These are phyloP conservation scores for Mangifera indica DNA, from an alignment of 345 rosid species.

Conservation along the genomic window DNA sequence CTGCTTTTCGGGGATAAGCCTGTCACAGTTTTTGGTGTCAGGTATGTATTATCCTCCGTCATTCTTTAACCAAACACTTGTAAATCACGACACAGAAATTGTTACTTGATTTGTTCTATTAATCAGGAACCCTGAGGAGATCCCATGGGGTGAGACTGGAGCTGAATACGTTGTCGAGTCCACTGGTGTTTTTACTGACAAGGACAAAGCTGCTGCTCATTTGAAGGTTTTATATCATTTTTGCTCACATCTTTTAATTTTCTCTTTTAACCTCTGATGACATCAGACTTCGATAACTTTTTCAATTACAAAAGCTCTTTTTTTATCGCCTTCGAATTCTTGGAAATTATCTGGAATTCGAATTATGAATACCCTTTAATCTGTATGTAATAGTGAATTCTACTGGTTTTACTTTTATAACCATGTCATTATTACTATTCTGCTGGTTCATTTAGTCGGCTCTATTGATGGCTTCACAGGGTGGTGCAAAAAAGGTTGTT, in stretches of 20 bases:
- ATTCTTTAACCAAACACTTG: no score
- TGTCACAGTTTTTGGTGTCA: conserved; percentile 63
- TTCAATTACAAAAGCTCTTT: background rate
- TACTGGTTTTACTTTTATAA: background rate
- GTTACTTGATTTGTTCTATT: background rate
- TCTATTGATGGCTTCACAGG: conserved; percentile 32
- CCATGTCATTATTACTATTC: background rate
- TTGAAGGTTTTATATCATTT: conserved; percentile 49
- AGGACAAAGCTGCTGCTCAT: conserved; percentile 86
- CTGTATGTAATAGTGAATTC: background rate
- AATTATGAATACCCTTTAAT: background rate
- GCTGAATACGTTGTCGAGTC: conserved; percentile 75
- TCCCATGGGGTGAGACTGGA: conserved; percentile 86
- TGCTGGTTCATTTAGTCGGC: background rate
- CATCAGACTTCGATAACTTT: no score
- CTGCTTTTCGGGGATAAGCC: conserved; percentile 76
- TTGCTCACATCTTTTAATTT: background rate
- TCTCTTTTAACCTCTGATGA: background rate
- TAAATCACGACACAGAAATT: no score
- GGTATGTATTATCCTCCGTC: conserved; percentile 23
- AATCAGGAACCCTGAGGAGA: conserved; percentile 82
- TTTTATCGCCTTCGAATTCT: background rate
- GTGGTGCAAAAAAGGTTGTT: conserved; percentile 89
- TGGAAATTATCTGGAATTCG: background rate
- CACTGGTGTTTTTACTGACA: conserved; percentile 83